These are phyloP conservation scores for Climacium dendroides DNA, from an alignment of 225 moss, liverwort and hornwort genomes.

Conservation along the genomic window DNA sequence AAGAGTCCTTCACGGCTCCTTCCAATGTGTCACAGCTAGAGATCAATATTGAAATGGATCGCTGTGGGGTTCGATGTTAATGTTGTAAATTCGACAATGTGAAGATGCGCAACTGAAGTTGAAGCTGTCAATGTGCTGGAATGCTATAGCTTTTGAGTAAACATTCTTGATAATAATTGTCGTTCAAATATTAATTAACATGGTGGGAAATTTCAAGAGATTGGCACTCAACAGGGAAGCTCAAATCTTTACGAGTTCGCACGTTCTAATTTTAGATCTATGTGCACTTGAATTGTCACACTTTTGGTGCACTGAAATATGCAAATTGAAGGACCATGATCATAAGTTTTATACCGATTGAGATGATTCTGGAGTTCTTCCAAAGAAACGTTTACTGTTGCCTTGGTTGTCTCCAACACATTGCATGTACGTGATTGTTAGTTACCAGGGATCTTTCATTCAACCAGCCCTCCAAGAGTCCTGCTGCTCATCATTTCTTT, in stretches of 20 bases:
- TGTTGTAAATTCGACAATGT: neutral
- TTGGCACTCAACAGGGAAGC: neutral
- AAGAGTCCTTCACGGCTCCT: neutral
- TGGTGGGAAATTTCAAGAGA: neutral
- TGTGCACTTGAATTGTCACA: neutral
- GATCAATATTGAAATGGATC: neutral
- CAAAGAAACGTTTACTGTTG: neutral
- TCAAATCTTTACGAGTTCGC: neutral
- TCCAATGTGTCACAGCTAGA: neutral
- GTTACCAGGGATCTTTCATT: slow-evolving; percentile 38
- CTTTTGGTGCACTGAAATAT: neutral
- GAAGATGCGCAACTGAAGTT: neutral
- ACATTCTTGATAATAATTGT: neutral
- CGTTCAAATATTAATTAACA: neutral
- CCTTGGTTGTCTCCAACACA: neutral
- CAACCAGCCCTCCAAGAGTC: slow-evolving; percentile 40
- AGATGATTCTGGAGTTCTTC: neutral
- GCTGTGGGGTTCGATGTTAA: no score
- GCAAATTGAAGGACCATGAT: neutral
- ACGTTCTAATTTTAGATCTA: neutral
- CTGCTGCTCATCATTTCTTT: neutral
- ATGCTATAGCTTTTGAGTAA: neutral
- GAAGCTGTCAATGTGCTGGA: neutral
- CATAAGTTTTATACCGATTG: neutral
- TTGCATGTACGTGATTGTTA: neutral